Evolutionary conservation across 805 yeast species (phyloP), one percentile per base, ranked within the genome.

Genomic region (Candida patagonica): DNA sequence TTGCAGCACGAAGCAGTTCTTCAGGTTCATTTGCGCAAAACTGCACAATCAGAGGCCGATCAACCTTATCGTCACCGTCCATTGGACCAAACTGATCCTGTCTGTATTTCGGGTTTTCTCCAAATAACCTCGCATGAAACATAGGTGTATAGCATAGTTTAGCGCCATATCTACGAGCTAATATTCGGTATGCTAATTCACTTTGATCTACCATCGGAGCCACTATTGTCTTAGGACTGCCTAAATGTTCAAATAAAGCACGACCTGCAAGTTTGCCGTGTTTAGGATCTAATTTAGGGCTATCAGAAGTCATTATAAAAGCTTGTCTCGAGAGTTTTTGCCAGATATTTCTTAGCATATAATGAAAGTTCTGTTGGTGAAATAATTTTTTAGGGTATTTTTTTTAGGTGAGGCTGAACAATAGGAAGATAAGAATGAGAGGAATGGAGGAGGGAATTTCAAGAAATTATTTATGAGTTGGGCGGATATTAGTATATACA

Each of bases 181-280:
- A 65, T 13, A 84, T 71, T 48, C 99, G 70, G 97, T 97, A 92
- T 1, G 95, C 97, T 15, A 92, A 68, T 55, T 92, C 99, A 3
- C 89, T 78, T 50, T 87, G 96, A 59, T 92, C 99, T 15, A 92
- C 99, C 96, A 92, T 89, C 1, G 99, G 99, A 2, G 97, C 98
- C 16, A 92, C 92, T 20, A 92, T 79, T 47, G 81, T 84, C 37
- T 68, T 73, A 2, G 98, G 98, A 17, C 62, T 53, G 0, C 92
- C 92, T 12, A 89, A 65, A 10, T 72, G 61, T 32, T 82, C 70
- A 56, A 65, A 89, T 1, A 92, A 70, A 35, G 72, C 76, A 44
- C 94, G 68, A 1, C 96, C 96, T 13, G 59, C 51, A 16, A 60
- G 51, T 42, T 65, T 67, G n/a, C n/a, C n/a, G n/a, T n/a, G n/a